Evolutionary conservation across 2,329 filamentous ascomycete species (phyloP).

Genomic region (Aspergillus japonicus): DNA sequence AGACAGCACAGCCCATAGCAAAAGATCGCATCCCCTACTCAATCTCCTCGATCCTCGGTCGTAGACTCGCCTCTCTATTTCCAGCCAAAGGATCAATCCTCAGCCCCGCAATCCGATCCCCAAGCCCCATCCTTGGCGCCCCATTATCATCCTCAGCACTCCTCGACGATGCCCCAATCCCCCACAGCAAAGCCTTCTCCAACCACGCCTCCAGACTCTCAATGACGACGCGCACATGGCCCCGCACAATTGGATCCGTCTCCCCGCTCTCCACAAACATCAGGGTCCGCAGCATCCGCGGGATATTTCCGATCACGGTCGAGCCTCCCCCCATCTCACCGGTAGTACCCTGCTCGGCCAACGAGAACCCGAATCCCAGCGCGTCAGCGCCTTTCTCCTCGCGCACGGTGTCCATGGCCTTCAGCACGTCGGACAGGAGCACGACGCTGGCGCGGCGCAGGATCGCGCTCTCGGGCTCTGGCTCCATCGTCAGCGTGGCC

Average conservation of each 20-base stretch:
- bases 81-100: constrained; percentile 35
- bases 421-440: constrained; percentile 42
- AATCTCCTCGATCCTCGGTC: constrained; percentile 45
- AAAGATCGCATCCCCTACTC: constrained; percentile 25
- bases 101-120: constrained; percentile 41
- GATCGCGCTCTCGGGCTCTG: constrained; percentile 39
- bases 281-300: constrained; percentile 38
- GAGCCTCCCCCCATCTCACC: constrained; percentile 10
- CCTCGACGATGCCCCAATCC: constrained; percentile 26
- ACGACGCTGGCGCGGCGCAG: constrained; percentile 43
- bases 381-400: constrained; percentile 30
- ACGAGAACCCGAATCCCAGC: constrained; percentile 43
- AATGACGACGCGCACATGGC: constrained; percentile 40
- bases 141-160: constrained; percentile 12
- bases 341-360: constrained; percentile 22
- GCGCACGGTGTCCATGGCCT: constrained; percentile 37
- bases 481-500: constrained; percentile 39
- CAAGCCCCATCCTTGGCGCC: constrained; percentile 33
- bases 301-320: constrained; percentile 39
- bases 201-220: constrained; percentile 46
- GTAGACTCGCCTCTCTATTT: constrained; percentile 10
- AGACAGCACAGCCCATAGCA: too few relatives aligned
- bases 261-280: constrained; percentile 40
- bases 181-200: constrained; percentile 44
- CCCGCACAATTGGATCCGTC: constrained; percentile 39